Conservation (phyloP, 2,329 filamentous ascomycete genomes). For the Pestalotiopsis sp. region DNA sequence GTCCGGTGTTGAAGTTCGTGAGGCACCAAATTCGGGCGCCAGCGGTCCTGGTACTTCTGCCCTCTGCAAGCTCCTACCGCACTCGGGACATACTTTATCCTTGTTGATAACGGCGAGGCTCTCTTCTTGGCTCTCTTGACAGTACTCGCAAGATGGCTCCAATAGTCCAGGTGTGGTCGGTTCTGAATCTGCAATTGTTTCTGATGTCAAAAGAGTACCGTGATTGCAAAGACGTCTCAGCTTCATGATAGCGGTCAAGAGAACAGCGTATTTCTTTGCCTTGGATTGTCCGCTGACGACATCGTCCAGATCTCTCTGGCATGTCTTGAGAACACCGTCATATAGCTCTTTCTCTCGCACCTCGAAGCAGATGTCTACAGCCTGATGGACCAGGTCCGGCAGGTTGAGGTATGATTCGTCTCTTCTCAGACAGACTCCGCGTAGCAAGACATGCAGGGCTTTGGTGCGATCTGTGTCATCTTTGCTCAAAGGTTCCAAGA, state of each 20-base stretch:
- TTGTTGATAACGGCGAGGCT: neutral
- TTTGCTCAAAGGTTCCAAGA: neutral
- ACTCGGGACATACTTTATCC: neutral
- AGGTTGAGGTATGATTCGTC: neutral
- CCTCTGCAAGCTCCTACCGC: neutral
- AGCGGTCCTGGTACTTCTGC: neutral
- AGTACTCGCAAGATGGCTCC: neutral
- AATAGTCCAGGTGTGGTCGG: neutral
- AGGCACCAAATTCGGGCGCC: neutral
- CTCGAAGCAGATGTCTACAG: neutral
- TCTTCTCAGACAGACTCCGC: neutral
- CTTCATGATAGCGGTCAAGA: neutral
- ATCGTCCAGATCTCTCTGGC: neutral
- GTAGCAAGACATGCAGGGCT: neutral
- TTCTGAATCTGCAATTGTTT: neutral
- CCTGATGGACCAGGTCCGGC: neutral
- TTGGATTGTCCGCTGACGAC: neutral
- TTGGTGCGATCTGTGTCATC: neutral
- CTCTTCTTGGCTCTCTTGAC: neutral
- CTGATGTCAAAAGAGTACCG: neutral
- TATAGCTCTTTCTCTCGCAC: neutral
- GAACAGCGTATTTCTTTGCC: neutral
- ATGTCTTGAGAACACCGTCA: neutral
- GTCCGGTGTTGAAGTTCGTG: neutral
- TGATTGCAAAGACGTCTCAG: neutral